Percentiles rank a stretch among this genome's conserved stretches.
Evolutionary conservation across 176 grass and related monocot genomes (phyloP).

Genomic region (Panicum miliaceum): DNA sequence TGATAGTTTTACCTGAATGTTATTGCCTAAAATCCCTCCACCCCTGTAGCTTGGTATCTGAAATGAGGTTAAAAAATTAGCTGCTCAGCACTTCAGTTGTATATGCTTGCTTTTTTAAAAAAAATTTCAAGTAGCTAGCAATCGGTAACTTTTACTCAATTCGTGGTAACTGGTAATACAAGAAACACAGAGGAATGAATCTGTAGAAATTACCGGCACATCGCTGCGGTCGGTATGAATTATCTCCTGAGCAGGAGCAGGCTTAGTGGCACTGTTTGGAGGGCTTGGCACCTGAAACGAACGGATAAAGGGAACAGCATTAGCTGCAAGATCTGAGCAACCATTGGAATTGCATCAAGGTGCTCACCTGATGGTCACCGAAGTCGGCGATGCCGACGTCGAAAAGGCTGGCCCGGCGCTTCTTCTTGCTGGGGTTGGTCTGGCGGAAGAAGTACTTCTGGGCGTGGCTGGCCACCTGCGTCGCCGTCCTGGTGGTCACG

Average conservation of each 20-base stretch:
- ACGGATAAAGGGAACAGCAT: background rate
- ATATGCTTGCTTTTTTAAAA: conserved; percentile 22
- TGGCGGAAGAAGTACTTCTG: conserved; percentile 96
- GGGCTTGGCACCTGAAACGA: conserved; percentile 46
- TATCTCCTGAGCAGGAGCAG: conserved; percentile 47
- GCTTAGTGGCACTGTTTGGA: conserved; percentile 24
- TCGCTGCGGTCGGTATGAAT: conserved; percentile 57
- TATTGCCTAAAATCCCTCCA: conserved; percentile 21
- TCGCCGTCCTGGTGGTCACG: conserved; percentile 82
- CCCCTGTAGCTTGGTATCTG: conserved; percentile 39
- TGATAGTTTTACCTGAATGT: conserved; percentile 39
- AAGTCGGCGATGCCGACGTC: conserved; percentile 54
- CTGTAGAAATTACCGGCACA: conserved; percentile 33
- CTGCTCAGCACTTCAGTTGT: background rate
- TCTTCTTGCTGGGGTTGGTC: conserved; percentile 81
- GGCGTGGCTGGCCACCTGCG: conserved; percentile 96
- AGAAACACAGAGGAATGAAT: background rate
- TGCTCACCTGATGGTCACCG: conserved; percentile 21
- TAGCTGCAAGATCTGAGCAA: conserved; percentile 22
- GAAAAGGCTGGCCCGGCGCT: conserved; percentile 92
- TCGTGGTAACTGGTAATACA: background rate
- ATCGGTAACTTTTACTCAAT: background rate
- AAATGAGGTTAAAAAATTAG: background rate
- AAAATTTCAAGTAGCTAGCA: conserved; percentile 2
- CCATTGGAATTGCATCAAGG: background rate